Base-by-base conservation (phyloP, 164 flowering plant species). In the Vitis riparia region DNA sequence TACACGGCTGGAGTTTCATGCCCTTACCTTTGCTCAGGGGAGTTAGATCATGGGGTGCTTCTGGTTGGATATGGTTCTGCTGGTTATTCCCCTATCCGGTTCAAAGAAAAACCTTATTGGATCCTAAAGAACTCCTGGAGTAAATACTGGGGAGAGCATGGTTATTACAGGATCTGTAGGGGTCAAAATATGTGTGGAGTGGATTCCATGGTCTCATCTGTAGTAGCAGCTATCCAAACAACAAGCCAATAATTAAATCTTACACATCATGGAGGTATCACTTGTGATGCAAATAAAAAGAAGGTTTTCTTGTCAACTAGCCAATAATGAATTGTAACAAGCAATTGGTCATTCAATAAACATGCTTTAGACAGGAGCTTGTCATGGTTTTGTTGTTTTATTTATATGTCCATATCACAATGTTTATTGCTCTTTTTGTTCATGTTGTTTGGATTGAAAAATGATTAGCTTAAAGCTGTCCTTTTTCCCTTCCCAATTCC, bases 91-190 rank as follows among this genome's bases (percentile, higher is more conserved):
- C 88, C 92, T 1, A 76, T 85, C 63, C 66, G 91, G 19, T 29
- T 84, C 58, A 85, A 87, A 77, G 86, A 87, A 50, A 87, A 88
- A 78, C 86, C 89, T 29, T 88, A 73, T 75, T 88, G 92, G 92
- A 88, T 88, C 75, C 77, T 88, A 11, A 88, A 88, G 86, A 88
- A 88, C 76, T 88, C 92, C 0, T 88, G 92, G 92, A 91, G 92
- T 14, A 77, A 74, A 19, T 78, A 65, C 49, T 88, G 92, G 92
- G 92, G 92, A 62, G 92, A 88, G 71, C 58, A 82, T 2, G 92
- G 92, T 5, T 88, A 76, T 61, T 88, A 88, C 86, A 83, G 73
- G 68, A 85, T 88, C 75, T 88, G 92, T 78, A 75, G 82, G 65
- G 89, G 90, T 11, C 87, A 77, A 56, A 84, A 88, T 61, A 13